phyloP scores from a whole-genome alignment of 805 yeast species.

The Candida nemodendra region DNA sequence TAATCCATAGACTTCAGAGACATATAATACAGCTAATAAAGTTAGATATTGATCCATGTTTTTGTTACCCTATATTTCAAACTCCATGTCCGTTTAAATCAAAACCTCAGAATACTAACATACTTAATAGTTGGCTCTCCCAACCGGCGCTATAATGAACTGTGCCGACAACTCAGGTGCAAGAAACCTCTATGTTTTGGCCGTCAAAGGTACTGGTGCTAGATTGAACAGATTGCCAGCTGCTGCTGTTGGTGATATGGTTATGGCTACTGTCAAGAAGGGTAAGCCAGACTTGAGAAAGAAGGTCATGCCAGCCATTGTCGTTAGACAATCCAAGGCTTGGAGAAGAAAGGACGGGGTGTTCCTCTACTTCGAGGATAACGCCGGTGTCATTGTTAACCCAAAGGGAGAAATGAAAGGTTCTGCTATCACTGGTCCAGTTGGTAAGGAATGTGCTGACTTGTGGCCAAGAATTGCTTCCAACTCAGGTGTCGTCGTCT shows the following conservation, averaged over 20 bases:
- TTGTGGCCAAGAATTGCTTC: conserved; percentile 99
- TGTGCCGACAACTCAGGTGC: conserved; percentile 99
- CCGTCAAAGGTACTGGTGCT: conserved; percentile 99
- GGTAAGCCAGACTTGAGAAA: conserved; percentile 99
- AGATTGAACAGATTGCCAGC: conserved; percentile 99
- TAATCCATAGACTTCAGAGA: too few relatives aligned
- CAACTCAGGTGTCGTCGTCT: conserved; percentile 99
- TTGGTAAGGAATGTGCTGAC: conserved; percentile 99
- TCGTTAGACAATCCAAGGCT: conserved; percentile 98
- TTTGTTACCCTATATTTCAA: too few relatives aligned
- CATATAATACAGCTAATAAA: too few relatives aligned
- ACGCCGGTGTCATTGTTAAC: conserved; percentile 99
- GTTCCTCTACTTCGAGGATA: conserved; percentile 99
- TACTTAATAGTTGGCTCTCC: conserved; percentile 83
- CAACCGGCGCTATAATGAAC: conserved; percentile 99
- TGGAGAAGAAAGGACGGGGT: conserved; percentile 99
- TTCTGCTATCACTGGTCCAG: conserved; percentile 99
- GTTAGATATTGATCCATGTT: too few relatives aligned
- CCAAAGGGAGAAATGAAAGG: conserved; percentile 99
- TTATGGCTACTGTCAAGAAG: conserved; percentile 99
- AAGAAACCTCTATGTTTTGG: conserved; percentile 96
- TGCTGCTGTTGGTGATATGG: conserved; percentile 99
- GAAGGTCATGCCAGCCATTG: conserved; percentile 99
- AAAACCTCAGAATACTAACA: conserved; percentile 15
- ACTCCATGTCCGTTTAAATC: too few relatives aligned